phyloP scores from a whole-genome alignment of 2,329 filamentous ascomycete species.

The Xylaria sp. region DNA sequence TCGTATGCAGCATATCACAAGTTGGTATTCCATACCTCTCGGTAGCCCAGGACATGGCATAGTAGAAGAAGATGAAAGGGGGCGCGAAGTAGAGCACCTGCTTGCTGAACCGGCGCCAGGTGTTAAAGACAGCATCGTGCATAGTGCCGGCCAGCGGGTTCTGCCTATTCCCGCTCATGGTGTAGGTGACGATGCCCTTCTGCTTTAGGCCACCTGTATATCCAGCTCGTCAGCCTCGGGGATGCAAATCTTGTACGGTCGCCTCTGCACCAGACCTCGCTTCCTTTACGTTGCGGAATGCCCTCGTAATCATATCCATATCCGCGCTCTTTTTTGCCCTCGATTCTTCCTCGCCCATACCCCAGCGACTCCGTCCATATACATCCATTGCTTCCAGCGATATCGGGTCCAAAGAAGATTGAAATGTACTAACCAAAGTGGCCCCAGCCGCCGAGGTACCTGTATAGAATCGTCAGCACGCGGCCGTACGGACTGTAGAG shows the following conservation, averaged over 20 bases:
- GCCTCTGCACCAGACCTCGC: background rate
- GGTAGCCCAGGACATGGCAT: slow-evolving; percentile 88
- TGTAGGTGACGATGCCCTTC: slow-evolving; percentile 76
- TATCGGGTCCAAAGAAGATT: slow-evolving; percentile 1
- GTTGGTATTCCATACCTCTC: slow-evolving; percentile 71
- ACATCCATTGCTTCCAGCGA: slow-evolving; percentile 17
- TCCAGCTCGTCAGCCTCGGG: slow-evolving; percentile 43
- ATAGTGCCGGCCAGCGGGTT: slow-evolving; percentile 81
- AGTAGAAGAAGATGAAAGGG: slow-evolving; percentile 81
- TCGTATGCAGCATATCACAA: background rate
- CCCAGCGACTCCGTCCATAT: slow-evolving; percentile 2
- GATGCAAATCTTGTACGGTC: slow-evolving; percentile 9
- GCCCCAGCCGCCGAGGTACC: slow-evolving; percentile 81
- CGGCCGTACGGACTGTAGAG: background rate
- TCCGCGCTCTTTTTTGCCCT: background rate
- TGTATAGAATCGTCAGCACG: slow-evolving; percentile 53
- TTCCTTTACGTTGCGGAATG: background rate
- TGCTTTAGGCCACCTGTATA: slow-evolving; percentile 66
- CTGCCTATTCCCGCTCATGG: slow-evolving; percentile 87
- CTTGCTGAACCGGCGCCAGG: slow-evolving; percentile 82
- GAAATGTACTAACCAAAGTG: slow-evolving; percentile 71
- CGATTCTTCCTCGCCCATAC: background rate
- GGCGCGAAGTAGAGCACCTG: slow-evolving; percentile 93
- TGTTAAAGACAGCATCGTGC: slow-evolving; percentile 93
- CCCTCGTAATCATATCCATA: background rate